Base-by-base conservation (phyloP, 495 filamentous ascomycete genomes). In the Penicillium turbatum region DNA sequence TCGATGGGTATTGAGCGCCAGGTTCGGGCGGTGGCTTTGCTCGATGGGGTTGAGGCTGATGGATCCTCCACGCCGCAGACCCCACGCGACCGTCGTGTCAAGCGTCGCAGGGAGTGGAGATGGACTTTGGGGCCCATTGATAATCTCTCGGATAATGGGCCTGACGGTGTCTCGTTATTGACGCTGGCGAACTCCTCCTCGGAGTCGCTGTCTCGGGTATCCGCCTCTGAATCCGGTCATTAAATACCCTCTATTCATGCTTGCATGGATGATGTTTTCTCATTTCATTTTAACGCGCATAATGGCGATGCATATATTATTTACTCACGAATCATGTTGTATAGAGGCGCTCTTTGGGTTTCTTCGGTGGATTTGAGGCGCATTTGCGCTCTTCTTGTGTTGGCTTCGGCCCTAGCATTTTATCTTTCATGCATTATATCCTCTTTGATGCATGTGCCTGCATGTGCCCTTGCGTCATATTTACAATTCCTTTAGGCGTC, bases 111-210 rank as follows among this genome's bases (percentile, higher is more conserved):
- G 16, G 74, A 80, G 60, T 84, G 81, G 81, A 64, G 68, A 44
- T 84, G 81, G 81, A 84, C 81, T 3, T 58, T 84, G 13, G 79
- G 72, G 0, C 74, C 80, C 6, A 19, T 72, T 5, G 53, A 67
- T 3, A 36, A 26, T 35, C 34, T 53, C 29, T 26, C 26, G 6
- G 40, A 37, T 37, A 45, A 11, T 9, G 44, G 27, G 17, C 38
- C 43, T 21, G 34, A 29, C 12, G 45, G 30, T 38, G 43, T 40
- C 36, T 56, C 49, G 3, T 40, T 29, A 13, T 34, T 47, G 32
- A 8, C 45, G 6, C 29, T 35, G 17, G 26, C 48, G 6, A 16
- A 48, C 11, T 17, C 41, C 9, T 12, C 48, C 1, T 35, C 37
- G 15, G 42, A 40, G n/a, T 43, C 37, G 6, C 37, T 38, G 49